These are phyloP conservation scores for Tremella yokohamensis DNA, from an alignment of 768 basidiomycete genomes.

Conservation along the genomic window DNA sequence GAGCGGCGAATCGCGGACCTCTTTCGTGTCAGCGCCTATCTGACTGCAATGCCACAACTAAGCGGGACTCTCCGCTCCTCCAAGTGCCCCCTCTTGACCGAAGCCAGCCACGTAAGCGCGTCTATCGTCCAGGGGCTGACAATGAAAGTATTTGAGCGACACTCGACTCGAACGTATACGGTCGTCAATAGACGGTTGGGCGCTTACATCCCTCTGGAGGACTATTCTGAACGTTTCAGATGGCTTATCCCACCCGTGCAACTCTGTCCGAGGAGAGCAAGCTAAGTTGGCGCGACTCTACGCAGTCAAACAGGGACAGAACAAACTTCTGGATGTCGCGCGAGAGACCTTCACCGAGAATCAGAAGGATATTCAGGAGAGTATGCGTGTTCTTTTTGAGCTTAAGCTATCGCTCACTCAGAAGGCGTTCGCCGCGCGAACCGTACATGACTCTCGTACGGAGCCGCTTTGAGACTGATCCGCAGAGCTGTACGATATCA, in stretches of 20 bases:
- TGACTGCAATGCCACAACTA: constrained; percentile 58
- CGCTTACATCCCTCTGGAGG: not conserved
- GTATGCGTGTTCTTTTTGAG: constrained; percentile 25
- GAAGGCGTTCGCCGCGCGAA: too few species aligned
- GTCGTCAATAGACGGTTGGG: not conserved
- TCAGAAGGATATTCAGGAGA: constrained; percentile 66
- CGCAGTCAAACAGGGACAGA: constrained; percentile 81
- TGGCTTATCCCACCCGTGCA: not conserved
- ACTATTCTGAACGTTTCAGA: not conserved
- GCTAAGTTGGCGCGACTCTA: constrained; percentile 79
- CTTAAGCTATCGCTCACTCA: not conserved
- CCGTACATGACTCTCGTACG: too few species aligned
- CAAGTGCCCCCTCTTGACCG: constrained; percentile 61
- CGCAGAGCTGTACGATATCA: constrained; percentile 21
- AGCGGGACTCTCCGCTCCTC: constrained; percentile 62
- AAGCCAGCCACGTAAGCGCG: constrained; percentile 60
- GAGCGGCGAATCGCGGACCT: constrained; percentile 54
- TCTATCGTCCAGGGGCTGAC: not conserved
- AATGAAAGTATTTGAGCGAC: not conserved
- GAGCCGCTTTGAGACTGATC: too few species aligned
- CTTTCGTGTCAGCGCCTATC: constrained; percentile 61
- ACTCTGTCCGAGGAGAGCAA: not conserved
- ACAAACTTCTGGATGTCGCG: constrained; percentile 85
- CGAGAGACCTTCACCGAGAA: constrained; percentile 93
- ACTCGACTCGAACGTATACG: not conserved